These are phyloP conservation scores for Scenedesmus sp. DNA, from an alignment of 163 green algal species.

Conservation along the genomic window DNA sequence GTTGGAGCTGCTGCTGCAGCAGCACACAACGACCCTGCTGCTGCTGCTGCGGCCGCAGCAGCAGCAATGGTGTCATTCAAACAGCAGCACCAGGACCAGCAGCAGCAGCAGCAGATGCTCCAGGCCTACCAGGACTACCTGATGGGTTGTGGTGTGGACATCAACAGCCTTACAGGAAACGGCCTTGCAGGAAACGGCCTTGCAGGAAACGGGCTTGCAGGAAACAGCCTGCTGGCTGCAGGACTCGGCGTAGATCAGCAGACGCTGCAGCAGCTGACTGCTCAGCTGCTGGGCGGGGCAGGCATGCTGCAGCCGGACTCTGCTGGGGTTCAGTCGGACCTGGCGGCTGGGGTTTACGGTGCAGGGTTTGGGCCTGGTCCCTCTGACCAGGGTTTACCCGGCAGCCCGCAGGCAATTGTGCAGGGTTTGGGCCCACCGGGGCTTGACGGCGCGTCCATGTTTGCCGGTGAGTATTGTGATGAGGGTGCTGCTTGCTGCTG, in stretches of 20 bases:
- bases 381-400: background rate
- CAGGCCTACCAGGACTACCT: constrained; percentile 22
- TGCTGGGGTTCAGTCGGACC: background rate
- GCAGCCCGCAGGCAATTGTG: background rate
- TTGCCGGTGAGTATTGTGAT: background rate
- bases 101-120: constrained; percentile 31
- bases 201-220: constrained; percentile 26
- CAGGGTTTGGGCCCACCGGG: background rate
- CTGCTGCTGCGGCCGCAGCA: constrained; percentile 35
- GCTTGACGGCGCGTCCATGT: background rate
- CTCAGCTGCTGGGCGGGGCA: background rate
- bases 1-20: constrained; percentile 36
- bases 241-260: background rate
- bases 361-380: background rate
- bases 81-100: constrained; percentile 47
- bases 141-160: background rate
- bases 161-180: background rate
- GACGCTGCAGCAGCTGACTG: background rate
- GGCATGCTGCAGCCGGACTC: background rate
- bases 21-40: constrained; percentile 21
- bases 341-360: background rate
- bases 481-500: background rate
- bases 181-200: constrained; percentile 19
- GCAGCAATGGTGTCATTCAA: constrained; percentile 41
- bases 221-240: background rate